Evolutionary conservation across 768 basidiomycete genomes (phyloP), one percentile per base, ranked within the genome.

Genomic region (Mycena crocata): DNA sequence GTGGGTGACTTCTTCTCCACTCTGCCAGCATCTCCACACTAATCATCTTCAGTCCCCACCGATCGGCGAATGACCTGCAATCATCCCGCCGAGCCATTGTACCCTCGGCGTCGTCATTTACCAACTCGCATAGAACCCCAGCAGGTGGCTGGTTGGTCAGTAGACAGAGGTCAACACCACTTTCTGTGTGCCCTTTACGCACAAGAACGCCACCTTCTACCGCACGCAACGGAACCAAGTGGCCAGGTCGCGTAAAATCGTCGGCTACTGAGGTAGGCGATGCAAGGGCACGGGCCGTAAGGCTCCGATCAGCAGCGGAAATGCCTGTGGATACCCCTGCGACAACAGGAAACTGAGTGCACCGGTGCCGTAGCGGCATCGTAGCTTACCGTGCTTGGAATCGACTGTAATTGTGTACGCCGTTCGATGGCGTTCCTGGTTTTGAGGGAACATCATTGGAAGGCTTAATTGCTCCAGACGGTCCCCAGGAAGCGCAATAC

Each of bases 381-480:
- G 57, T 35, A 32, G 49, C 87, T 64, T 57, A 93, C 96, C 95
- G 68, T 94, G 87, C 72, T 87, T 92, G 78, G 96, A 96, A 80
- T 99, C 98, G 50, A 97, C 93, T 0, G 98, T 99, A 65, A 98
- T 83, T 10, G 96, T 95, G 81, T 99, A 99, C 0, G 98, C 98
- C 0, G 98, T 99, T 48, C 89, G 87, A 77, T 96, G 93, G 40
- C 89, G 88, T 71, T 99, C 98, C 74, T 95, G 89, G 77, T 98
- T 98, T 52, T 85, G 81, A 1, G 89, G 85, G n/a, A 96, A 90
- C 96, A 98, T 98, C 92, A 96, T 94, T 6, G 94, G 93, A 66
- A 99, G 88, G 1, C 89, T 83, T 30, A 99, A 90, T 40, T 88
- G 85, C 26, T 90, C 84, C 3, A 99, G 87, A 5, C 94, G 90